These are phyloP conservation scores for Tricholoma flavovirens DNA, from an alignment of 768 basidiomycete genomes.

Conservation along the genomic window DNA sequence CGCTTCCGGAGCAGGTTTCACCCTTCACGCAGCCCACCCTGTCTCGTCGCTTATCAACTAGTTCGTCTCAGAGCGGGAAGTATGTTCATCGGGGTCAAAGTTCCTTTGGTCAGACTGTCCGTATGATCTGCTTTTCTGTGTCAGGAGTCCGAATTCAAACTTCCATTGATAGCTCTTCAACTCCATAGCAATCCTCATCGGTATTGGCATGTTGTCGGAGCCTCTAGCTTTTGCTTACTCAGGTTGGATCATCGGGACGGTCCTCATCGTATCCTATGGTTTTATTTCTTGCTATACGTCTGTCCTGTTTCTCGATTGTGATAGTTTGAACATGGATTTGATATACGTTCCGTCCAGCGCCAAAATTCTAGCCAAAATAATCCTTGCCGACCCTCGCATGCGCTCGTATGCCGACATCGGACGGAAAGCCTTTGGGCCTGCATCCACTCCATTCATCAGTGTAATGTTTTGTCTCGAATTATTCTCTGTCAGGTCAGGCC, in stretches of 20 bases:
- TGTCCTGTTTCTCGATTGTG: conserved; percentile 21
- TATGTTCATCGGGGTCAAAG: conserved; percentile 48
- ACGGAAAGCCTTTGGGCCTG: conserved; percentile 78
- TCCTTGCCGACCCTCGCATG: conserved; percentile 60
- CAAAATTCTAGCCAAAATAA: conserved; percentile 47
- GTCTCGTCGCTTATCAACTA: conserved; percentile 27
- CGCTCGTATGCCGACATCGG: conserved; percentile 89
- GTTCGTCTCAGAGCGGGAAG: conserved; percentile 23
- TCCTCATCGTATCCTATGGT: conserved; percentile 72
- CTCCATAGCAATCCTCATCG: conserved; percentile 77
- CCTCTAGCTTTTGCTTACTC: conserved; percentile 89
- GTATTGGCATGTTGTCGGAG: conserved; percentile 85
- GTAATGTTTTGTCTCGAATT: conserved; percentile 81
- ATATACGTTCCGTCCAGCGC: not conserved
- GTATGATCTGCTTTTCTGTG: conserved; percentile 13
- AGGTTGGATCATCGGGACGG: conserved; percentile 79
- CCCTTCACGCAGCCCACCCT: conserved; percentile 1
- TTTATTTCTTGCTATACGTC: conserved; percentile 86
- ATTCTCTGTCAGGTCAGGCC: conserved; percentile 68
- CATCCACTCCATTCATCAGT: conserved; percentile 59
- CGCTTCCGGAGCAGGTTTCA: not conserved
- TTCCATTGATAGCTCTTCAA: conserved; percentile 66
- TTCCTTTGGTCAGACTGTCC: conserved; percentile 69
- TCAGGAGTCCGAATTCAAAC: conserved; percentile 2
- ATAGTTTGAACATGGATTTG: not conserved